Evolutionary conservation across 495 filamentous ascomycete species (phyloP).

Genomic region (Zalerion maritima): DNA sequence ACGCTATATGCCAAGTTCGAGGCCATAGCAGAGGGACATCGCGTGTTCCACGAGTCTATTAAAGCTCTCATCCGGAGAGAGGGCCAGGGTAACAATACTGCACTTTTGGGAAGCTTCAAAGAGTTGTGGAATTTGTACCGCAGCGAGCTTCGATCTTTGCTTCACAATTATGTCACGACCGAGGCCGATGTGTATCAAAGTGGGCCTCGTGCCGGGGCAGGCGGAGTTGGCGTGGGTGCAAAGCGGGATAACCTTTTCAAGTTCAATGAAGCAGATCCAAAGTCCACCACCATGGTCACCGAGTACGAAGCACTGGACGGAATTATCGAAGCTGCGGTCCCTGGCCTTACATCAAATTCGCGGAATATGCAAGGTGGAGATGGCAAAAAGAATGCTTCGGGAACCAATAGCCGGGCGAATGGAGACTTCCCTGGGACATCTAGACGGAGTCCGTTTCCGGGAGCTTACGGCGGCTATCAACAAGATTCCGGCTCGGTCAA

Average conservation of each 20-base stretch:
- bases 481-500: slow-evolving; percentile 46
- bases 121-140: slow-evolving; percentile 83
- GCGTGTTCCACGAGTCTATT: slow-evolving; percentile 83
- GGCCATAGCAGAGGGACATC: slow-evolving; percentile 88
- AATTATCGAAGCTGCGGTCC: slow-evolving; percentile 81
- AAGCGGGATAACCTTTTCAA: slow-evolving; percentile 80
- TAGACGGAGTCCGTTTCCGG: slow-evolving; percentile 20
- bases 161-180: slow-evolving; percentile 96
- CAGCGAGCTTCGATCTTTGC: slow-evolving; percentile 66
- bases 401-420: slow-evolving; percentile 19
- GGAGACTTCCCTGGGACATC: slow-evolving; percentile 13
- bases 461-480: slow-evolving; percentile 13
- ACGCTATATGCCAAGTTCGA: slow-evolving; percentile 94
- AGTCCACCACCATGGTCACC: slow-evolving; percentile 53
- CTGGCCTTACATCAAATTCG: slow-evolving; percentile 75
- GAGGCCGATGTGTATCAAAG: slow-evolving; percentile 57
- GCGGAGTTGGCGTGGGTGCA: slow-evolving; percentile 36
- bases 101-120: slow-evolving; percentile 65
- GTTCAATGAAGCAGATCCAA: slow-evolving; percentile 66
- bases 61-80: slow-evolving; percentile 68
- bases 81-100: slow-evolving; percentile 39
- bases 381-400: slow-evolving; percentile 21
- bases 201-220: slow-evolving; percentile 23
- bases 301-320: slow-evolving; percentile 84
- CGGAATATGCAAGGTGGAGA: slow-evolving; percentile 37